These are phyloP conservation scores for Talaromyces islandicus DNA, from an alignment of 2,329 filamentous ascomycete genomes.

Conservation along the genomic window DNA sequence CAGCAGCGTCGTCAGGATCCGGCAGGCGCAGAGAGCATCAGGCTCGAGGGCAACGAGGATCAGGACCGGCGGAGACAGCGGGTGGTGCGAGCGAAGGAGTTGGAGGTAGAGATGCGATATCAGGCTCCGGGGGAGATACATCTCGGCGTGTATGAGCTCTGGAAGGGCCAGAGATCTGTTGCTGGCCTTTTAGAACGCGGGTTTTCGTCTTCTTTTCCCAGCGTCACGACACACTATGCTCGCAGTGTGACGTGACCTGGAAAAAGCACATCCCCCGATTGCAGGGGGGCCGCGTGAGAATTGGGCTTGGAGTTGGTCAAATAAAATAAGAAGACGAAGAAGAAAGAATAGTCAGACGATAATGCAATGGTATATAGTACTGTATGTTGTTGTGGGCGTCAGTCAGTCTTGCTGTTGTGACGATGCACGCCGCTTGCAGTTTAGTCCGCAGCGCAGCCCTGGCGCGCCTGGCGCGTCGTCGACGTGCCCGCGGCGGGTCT, in stretches of 20 bases:
- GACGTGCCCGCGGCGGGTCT: slow-evolving; percentile 10
- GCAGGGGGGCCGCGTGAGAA: background rate
- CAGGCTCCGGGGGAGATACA: slow-evolving; percentile 90
- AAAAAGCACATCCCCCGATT: background rate
- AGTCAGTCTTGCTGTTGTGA: background rate
- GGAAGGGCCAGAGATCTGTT: background rate
- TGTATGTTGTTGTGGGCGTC: background rate
- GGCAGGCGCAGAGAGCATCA: slow-evolving; percentile 90
- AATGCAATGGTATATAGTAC: background rate
- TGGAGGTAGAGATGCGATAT: slow-evolving; percentile 89
- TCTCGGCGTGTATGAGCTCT: slow-evolving; percentile 34
- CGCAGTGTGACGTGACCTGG: background rate
- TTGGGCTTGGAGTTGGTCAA: background rate
- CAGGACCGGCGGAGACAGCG: slow-evolving; percentile 84
- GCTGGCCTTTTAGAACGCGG: background rate
- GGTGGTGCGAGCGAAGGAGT: slow-evolving; percentile 77
- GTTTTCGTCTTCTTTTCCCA: background rate
- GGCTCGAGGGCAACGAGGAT: slow-evolving; percentile 91
- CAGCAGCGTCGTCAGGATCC: slow-evolving; percentile 85
- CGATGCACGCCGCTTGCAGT: background rate
- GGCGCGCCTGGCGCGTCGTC: background rate
- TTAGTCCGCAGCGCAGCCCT: background rate
- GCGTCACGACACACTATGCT: background rate
- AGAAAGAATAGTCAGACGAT: background rate
- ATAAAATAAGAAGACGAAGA: background rate